Evolutionary conservation across 75 land plant genomes (phyloP), one percentile per base, ranked within the genome.

Genomic region (Gnetum montanum): DNA sequence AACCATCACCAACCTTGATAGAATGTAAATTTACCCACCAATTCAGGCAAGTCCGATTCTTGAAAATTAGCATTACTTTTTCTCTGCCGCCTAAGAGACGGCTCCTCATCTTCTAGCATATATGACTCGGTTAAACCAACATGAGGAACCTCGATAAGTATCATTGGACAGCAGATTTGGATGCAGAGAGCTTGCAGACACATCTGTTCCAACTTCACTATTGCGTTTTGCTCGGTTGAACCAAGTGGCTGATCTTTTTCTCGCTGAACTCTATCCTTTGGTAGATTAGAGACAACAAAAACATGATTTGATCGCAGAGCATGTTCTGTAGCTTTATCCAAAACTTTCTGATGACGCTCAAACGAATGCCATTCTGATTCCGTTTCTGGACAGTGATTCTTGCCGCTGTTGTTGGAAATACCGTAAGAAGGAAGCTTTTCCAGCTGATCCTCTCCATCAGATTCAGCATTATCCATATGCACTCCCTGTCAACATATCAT

Each of bases 131-230:
- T 8, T n/a, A 34, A 11, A 45, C 46, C 29, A 19, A 54, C 50
- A 18, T 33, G 19, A 27, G 70, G 52, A 3, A 62, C 47, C 22
- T 72, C 76, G 16, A 93, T 61, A 11, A 15, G n/a, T 11, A 74
- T 33, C 4, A 74, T 68, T 69, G 57, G 70, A 48, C 78, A 59
- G n/a, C 60, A 60, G 44, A 64, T 36, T 30, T 60, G 66, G 37
- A 85, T 75, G 51, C 72, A 55, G 8, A 94, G 69, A 55, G 91
- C 87, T 63, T 80, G 76, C 57, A 94, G 60, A 38, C 90, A 89
- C 27, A 57, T 49, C 26, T 73, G 73, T 29, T 83, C 83, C 52
- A 63, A 15, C 38, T 63, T 83, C 0, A 24, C 19, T 26, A 46
- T 52, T 8, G 70, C 70, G 64, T 30, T 56, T 6, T 68, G 47